These are phyloP conservation scores for Eucalyptus polyanthemos DNA, from an alignment of 345 rosid species.

Conservation along the genomic window DNA sequence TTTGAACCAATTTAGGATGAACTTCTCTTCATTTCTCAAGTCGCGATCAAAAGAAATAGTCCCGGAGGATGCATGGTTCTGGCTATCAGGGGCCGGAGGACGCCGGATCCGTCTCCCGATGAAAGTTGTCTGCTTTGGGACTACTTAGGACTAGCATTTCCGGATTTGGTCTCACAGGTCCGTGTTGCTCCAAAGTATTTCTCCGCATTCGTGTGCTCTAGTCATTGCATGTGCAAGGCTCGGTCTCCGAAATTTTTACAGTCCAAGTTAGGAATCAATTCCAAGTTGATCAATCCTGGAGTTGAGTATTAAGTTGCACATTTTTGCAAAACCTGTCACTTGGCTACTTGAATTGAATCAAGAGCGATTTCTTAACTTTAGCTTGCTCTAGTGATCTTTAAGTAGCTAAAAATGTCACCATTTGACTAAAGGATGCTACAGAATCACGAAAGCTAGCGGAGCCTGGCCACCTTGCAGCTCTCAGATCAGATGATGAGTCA, in stretches of 20 bases:
- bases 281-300: neutral
- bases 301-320: no score
- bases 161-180: slow-evolving; percentile 19
- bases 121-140: slow-evolving; percentile 33
- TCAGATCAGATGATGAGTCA: neutral
- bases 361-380: no score
- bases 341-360: neutral
- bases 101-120: slow-evolving; percentile 10
- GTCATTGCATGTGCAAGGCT: neutral
- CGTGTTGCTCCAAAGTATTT: neutral
- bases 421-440: neutral
- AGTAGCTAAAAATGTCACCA: neutral
- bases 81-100: slow-evolving; percentile 10
- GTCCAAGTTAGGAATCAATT: neutral
- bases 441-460: neutral
- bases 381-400: neutral
- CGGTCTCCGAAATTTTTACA: neutral
- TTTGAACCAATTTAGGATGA: slow-evolving; percentile 15
- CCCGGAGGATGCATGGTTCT: slow-evolving; percentile 18
- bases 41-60: slow-evolving; percentile 14
- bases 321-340: neutral
- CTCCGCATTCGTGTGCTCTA: neutral
- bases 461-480: neutral
- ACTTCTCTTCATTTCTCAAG: slow-evolving; percentile 21
- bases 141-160: slow-evolving; percentile 29